phyloP scores from a whole-genome alignment of 768 basidiomycete species.

The Trametes punicea region DNA sequence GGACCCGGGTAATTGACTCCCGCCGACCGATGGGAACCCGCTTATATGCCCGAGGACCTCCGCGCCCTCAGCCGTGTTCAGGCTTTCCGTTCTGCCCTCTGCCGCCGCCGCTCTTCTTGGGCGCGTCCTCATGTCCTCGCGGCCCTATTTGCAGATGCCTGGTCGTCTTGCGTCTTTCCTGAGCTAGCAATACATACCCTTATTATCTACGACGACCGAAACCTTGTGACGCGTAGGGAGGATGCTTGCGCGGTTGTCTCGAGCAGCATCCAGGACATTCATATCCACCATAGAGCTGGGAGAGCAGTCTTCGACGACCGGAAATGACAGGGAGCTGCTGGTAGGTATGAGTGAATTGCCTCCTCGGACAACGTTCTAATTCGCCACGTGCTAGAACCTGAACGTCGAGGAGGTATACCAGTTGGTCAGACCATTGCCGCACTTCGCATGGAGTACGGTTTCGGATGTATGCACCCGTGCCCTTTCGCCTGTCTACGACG shows the following conservation, averaged over 20 bases:
- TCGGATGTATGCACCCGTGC: conserved; percentile 23
- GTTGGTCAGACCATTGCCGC: conserved; percentile 20
- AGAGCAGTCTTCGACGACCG: neutral
- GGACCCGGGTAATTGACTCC: conserved; percentile 7
- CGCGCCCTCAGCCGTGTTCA: neutral
- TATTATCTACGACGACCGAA: neutral
- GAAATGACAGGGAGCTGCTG: conserved; percentile 1
- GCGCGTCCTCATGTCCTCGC: conserved; percentile 12
- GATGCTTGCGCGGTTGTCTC: conserved; percentile 15
- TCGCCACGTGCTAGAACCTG: conserved; percentile 17
- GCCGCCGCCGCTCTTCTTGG: conserved; percentile 6
- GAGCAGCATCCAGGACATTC: conserved; percentile 13
- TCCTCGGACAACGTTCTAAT: neutral
- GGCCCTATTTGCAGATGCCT: conserved; percentile 17
- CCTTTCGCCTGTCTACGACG: conserved; percentile 29
- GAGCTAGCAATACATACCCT: conserved; percentile 6
- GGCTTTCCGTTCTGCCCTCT: neutral
- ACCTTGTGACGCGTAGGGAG: neutral
- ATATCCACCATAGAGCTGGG: conserved; percentile 10
- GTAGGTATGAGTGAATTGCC: neutral
- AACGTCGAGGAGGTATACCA: conserved; percentile 24
- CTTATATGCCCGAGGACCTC: conserved; percentile 1
- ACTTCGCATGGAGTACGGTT: conserved; percentile 24
- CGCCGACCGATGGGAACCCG: conserved; percentile 13
- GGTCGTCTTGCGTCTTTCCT: conserved; percentile 6